These are phyloP conservation scores for Rhizopus stolonifer DNA, from an alignment of 371 early-diverging fungal genomes.

Conservation along the genomic window DNA sequence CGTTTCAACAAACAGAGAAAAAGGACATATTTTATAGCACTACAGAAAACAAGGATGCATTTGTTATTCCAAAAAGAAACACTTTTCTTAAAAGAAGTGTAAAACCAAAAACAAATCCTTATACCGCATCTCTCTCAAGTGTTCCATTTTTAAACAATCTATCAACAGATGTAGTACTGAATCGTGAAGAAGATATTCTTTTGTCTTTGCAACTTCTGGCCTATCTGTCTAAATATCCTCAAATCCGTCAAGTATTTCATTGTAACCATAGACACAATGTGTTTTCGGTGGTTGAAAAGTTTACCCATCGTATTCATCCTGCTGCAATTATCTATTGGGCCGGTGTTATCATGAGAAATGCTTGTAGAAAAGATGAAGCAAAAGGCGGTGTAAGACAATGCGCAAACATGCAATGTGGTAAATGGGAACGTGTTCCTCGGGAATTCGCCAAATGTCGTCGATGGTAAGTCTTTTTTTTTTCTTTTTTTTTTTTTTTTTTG, in stretches of 20 bases:
- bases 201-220: conserved; percentile 81
- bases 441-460: conserved; percentile 83
- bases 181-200: conserved; percentile 80
- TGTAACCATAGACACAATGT: conserved; percentile 56
- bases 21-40: conserved; percentile 1
- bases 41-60: background rate
- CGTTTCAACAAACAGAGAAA: conserved; percentile 1
- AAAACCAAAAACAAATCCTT: conserved; percentile 25
- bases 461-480: too few relatives aligned
- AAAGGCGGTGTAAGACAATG: conserved; percentile 73
- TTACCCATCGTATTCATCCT: conserved; percentile 67
- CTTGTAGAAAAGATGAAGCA: conserved; percentile 74
- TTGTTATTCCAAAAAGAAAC: conserved; percentile 26
- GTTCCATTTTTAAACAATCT: conserved; percentile 30
- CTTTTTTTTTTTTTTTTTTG: too few relatives aligned
- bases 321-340: conserved; percentile 77
- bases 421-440: conserved; percentile 74
- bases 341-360: conserved; percentile 79
- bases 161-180: conserved; percentile 58
- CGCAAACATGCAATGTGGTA: conserved; percentile 73
- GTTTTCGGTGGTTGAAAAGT: conserved; percentile 75
- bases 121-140: conserved; percentile 22
- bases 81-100: conserved; percentile 24
- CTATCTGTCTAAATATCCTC: conserved; percentile 80
- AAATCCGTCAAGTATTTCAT: conserved; percentile 66